These are phyloP conservation scores for Echites panduratus DNA, from an alignment of 257 asterid genomes.

Conservation along the genomic window DNA sequence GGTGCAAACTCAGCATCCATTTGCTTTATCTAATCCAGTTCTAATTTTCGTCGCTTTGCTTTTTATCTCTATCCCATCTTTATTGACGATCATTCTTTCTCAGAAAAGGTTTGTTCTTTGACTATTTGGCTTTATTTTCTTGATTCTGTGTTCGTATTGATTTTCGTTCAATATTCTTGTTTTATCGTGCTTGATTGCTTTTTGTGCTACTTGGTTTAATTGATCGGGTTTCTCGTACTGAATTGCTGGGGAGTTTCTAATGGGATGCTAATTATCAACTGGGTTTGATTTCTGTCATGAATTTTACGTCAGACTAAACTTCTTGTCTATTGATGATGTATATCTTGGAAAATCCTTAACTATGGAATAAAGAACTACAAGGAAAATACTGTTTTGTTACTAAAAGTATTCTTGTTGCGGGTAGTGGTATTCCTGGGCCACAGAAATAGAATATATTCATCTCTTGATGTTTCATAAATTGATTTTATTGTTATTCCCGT, in stretches of 20 bases:
- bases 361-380: constrained; percentile 1
- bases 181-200: background rate
- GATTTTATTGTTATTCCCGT: background rate
- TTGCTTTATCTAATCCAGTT: constrained; percentile 15
- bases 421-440: constrained; percentile 3
- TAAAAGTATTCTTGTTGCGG: background rate
- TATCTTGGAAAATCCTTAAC: background rate
- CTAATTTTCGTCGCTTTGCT: constrained; percentile 6
- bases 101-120: constrained; percentile 23
- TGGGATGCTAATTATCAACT: background rate
- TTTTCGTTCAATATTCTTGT: background rate
- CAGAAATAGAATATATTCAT: background rate
- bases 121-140: background rate
- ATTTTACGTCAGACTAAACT: background rate
- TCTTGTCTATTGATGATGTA: background rate
- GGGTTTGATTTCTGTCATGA: background rate
- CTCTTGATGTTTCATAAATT: background rate
- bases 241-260: constrained; percentile 15
- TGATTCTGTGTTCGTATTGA: background rate
- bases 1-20: constrained; percentile 25
- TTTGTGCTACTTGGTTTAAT: constrained; percentile 1
- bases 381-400: background rate
- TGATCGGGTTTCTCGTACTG: constrained; percentile 11
- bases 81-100: constrained; percentile 9
- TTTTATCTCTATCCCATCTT: constrained; percentile 8